phyloP scores from a whole-genome alignment of 2,329 filamentous ascomycete species.

The Anthostomella pinea region DNA sequence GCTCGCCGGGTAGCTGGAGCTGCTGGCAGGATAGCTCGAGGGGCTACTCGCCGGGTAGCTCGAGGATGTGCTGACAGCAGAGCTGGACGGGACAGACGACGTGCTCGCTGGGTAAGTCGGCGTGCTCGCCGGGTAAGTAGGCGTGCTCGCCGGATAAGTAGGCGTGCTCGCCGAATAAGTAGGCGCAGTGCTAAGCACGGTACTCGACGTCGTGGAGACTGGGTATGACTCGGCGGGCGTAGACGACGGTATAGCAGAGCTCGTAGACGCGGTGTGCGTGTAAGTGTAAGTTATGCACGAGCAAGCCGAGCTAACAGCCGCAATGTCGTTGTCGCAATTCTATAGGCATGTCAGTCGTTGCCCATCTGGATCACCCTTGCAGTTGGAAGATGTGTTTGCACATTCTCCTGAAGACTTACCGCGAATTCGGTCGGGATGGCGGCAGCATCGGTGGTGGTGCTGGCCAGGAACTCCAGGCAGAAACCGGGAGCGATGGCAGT shows the following conservation, averaged over 20 bases:
- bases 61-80: slow-evolving; percentile 3
- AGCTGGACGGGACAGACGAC: neutral
- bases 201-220: neutral
- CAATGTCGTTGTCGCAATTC: slow-evolving; percentile 12
- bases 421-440: slow-evolving; percentile 15
- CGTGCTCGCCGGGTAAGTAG: slow-evolving; percentile 2
- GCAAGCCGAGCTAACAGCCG: slow-evolving; percentile 15
- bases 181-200: neutral
- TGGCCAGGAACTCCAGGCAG: slow-evolving; percentile 14
- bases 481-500: too few species aligned
- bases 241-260: slow-evolving; percentile 5
- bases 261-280: slow-evolving; percentile 10
- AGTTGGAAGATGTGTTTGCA: neutral
- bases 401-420: slow-evolving; percentile 5
- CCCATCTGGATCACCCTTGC: neutral
- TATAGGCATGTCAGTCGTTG: slow-evolving; percentile 4
- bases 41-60: slow-evolving; percentile 2
- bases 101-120: neutral
- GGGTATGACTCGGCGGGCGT: slow-evolving; percentile 4
- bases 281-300: slow-evolving; percentile 17
- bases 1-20: neutral
- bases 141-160: neutral
- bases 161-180: slow-evolving; percentile 5
- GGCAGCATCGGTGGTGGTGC: slow-evolving; percentile 13
- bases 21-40: neutral